A percentile compares a stretch with the other conserved stretches of the same genome.
phyloP scores from a whole-genome alignment of 257 asterid species.

The Nicotiana obtusifolia region DNA sequence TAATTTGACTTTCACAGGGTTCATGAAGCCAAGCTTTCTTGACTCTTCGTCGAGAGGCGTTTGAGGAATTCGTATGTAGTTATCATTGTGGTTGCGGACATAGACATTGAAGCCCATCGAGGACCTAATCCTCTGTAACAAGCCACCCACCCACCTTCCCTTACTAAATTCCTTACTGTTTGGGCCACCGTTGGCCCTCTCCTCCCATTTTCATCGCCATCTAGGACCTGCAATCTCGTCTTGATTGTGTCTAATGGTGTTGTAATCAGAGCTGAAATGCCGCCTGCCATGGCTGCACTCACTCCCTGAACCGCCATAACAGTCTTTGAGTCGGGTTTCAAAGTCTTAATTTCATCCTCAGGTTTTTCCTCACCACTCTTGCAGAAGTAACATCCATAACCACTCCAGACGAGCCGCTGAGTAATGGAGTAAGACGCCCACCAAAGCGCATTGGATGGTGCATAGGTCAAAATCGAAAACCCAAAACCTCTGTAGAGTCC shows the following conservation, averaged over 20 bases:
- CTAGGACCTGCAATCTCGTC: constrained; percentile 68
- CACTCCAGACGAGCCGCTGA: constrained; percentile 65
- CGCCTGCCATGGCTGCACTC: constrained; percentile 77
- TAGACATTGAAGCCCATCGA: constrained; percentile 76
- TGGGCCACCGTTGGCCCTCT: constrained; percentile 59
- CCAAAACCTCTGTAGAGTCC: constrained; percentile 84
- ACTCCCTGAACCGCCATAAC: constrained; percentile 66
- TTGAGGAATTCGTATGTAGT: constrained; percentile 80
- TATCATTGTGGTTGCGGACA: constrained; percentile 83
- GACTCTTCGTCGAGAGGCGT: constrained; percentile 61
- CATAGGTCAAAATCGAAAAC: constrained; percentile 61
- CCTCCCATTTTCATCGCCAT: constrained; percentile 58
- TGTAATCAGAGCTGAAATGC: constrained; percentile 58
- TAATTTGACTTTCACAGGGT: neutral
- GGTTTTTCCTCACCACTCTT: constrained; percentile 27
- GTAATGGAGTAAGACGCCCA: constrained; percentile 70
- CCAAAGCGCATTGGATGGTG: constrained; percentile 80
- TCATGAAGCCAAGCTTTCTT: constrained; percentile 20
- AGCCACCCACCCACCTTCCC: constrained; percentile 78
- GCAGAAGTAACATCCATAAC: constrained; percentile 36
- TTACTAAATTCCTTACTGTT: constrained; percentile 54
- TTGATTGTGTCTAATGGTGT: constrained; percentile 82
- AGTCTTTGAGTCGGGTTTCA: constrained; percentile 44
- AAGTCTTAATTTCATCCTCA: constrained; percentile 18
- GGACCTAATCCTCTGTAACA: constrained; percentile 87